Conservation (phyloP, 768 basidiomycete genomes). For the Inosperma sp. region DNA sequence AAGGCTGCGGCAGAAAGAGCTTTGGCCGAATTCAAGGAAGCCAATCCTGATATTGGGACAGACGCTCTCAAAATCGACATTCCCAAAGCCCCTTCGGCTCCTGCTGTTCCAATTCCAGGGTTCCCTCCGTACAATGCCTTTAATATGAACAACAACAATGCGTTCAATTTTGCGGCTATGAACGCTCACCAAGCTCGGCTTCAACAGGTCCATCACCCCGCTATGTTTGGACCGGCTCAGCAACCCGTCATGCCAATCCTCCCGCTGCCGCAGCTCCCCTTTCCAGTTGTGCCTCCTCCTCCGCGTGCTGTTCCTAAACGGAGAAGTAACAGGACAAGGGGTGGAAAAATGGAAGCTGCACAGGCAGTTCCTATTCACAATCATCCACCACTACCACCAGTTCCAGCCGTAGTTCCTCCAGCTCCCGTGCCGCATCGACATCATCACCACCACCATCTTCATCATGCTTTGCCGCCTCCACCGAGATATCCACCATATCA, state of each 20-base stretch:
- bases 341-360: background rate
- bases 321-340: no score
- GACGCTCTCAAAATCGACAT: conserved; percentile 61
- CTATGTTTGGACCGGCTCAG: no score
- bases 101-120: conserved; percentile 2
- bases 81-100: conserved; percentile 37
- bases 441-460: no score
- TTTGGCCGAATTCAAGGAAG: conserved; percentile 52
- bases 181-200: background rate
- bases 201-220: no score
- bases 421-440: background rate
- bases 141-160: background rate
- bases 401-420: conserved; percentile 1
- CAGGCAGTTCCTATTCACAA: background rate
- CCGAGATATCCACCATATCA: no score
- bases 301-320: no score
- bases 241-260: no score
- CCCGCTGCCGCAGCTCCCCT: no score
- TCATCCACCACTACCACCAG: background rate
- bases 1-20: conserved; percentile 63
- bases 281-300: no score
- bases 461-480: no score
- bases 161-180: conserved; percentile 9
- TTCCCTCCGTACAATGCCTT: background rate
- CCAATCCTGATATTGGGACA: conserved; percentile 61